Base-by-base conservation (phyloP, 1,139 yeast genomes). In the Neolecta irregularis region DNA sequence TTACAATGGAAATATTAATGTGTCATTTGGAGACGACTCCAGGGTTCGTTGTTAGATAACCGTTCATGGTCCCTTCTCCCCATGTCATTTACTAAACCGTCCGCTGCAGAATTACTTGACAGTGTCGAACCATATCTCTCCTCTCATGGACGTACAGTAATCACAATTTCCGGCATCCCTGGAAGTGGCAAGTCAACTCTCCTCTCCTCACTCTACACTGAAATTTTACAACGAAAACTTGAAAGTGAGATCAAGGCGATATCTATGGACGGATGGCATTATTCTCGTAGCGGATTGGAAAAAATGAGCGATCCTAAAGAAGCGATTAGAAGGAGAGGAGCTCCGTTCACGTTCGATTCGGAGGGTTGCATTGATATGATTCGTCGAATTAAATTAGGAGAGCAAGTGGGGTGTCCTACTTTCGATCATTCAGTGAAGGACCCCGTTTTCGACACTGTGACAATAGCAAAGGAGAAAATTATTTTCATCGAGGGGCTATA, bases 201-300 rank as follows among this genome's bases (percentile, higher is more conserved):
- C 8, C 30, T 34, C 13, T 6, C 13, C 4, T n/a, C n/a, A n/a
- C n/a, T n/a, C n/a, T n/a, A n/a, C n/a, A n/a, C n/a, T n/a, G n/a
- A n/a, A n/a, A n/a, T n/a, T n/a, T n/a, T n/a, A n/a, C n/a, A n/a
- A n/a, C n/a, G n/a, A n/a, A n/a, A 22, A 7, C 17, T 38, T 5
- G 38, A 33, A 5, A 25, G n/a, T 6, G 22, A 17, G 12, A 15
- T 35, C 28, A 38, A 38, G 23, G 15, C 28, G 6, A 13, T 73
- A 2, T 72, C 75, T 7, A 72, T 70, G 74, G 95, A 85, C 56
- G 96, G 96, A 7, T 85, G 67, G 51, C 96, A 85, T 52, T 60
- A 72, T 22, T 72, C 81, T 7, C 57, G 88, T 28, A 44, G 53
- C 0, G 66, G 69, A 35, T 57, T 85, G 22, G 61, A 57, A 18